Percentiles rank a stretch among this genome's conserved stretches.
phyloP scores from a whole-genome alignment of 2,329 filamentous ascomycete genomes.

The Phialemoniopsis sp. region DNA sequence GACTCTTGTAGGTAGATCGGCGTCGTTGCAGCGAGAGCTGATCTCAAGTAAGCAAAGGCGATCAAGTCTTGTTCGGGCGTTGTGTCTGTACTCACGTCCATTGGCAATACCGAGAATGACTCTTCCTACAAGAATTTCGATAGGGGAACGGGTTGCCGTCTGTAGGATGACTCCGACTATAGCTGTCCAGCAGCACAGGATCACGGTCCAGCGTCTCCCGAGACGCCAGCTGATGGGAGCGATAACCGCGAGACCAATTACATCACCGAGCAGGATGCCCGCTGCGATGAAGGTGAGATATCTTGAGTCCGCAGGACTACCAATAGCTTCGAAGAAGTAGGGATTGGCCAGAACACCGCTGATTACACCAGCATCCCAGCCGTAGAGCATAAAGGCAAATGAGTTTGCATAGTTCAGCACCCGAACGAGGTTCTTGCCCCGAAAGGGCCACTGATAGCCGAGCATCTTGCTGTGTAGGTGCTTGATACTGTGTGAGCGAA shows the following conservation, averaged over 20 bases:
- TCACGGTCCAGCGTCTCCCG: background rate
- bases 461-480: background rate
- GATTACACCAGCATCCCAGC: conserved; percentile 1
- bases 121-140: background rate
- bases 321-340: background rate
- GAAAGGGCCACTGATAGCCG: background rate
- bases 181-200: background rate
- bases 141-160: background rate
- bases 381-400: conserved; percentile 1
- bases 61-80: background rate
- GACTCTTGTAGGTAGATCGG: conserved; percentile 1
- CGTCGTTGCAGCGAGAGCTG: background rate
- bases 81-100: background rate
- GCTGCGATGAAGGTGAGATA: conserved; percentile 1
- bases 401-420: conserved; percentile 1
- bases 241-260: background rate
- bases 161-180: conserved; percentile 1
- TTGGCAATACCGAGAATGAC: conserved; percentile 1
- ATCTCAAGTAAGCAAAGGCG: too few relatives aligned
- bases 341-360: conserved; percentile 1
- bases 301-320: background rate
- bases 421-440: background rate
- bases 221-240: background rate
- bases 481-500: too few relatives aligned
- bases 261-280: background rate